These are phyloP conservation scores for Brettanomyces custersianus DNA, from an alignment of 805 yeast species.

Conservation along the genomic window DNA sequence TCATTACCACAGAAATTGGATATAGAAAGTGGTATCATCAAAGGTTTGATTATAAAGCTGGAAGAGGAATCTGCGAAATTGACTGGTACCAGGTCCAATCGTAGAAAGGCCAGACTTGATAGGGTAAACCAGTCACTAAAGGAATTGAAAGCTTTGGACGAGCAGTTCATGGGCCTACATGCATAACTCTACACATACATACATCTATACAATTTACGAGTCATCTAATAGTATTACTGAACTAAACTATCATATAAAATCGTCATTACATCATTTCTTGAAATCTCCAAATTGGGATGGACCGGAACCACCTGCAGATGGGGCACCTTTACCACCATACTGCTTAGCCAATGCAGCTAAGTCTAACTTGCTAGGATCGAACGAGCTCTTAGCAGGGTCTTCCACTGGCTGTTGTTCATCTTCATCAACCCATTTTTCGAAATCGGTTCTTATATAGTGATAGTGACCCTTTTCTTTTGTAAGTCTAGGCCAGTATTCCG, in stretches of 20 bases:
- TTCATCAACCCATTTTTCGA: constrained; percentile 97
- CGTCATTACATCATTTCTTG: too few relatives aligned
- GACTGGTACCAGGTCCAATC: constrained; percentile 2
- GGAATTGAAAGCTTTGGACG: constrained; percentile 15
- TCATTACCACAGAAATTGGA: constrained; percentile 13
- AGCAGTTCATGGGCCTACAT: constrained; percentile 9
- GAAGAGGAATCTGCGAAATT: constrained; percentile 7
- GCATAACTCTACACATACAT: too few relatives aligned
- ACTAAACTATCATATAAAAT: too few relatives aligned
- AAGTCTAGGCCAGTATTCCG: constrained; percentile 93
- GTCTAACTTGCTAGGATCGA: constrained; percentile 18
- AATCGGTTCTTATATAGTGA: constrained; percentile 84
- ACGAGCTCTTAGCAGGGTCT: constrained; percentile 22
- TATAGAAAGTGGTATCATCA: constrained; percentile 11
- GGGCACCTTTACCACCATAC: constrained; percentile 43
- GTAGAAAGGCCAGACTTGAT: constrained; percentile 5
- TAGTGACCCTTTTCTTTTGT: constrained; percentile 77
- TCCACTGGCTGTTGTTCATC: constrained; percentile 80
- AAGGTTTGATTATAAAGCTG: constrained; percentile 9
- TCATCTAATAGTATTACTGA: background rate
- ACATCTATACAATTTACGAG: background rate
- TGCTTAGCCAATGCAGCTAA: constrained; percentile 21
- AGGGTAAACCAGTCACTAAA: constrained; percentile 10
- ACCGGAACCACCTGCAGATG: constrained; percentile 30
- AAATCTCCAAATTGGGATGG: constrained; percentile 12